Evolutionary conservation across 1,139 yeast genomes (phyloP).

Genomic region (Blastobotrys aristatus): DNA sequence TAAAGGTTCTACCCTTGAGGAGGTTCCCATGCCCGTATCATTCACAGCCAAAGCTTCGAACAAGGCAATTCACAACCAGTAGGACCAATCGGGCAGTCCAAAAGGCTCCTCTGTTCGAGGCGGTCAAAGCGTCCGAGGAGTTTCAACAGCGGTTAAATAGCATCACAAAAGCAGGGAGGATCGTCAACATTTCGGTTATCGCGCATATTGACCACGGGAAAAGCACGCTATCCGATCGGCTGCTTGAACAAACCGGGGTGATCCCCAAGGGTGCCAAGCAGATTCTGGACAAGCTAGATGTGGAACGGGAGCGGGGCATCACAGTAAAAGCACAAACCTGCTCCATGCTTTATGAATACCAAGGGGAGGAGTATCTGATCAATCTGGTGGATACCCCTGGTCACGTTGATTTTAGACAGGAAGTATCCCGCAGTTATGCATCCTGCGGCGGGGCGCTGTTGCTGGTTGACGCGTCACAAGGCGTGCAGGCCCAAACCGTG

Average conservation of each 20-base stretch:
- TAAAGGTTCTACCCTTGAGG: no score
- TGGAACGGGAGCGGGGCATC: slow-evolving; percentile 92
- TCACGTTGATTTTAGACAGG: slow-evolving; percentile 93
- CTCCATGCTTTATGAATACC: slow-evolving; percentile 77
- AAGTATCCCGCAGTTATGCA: slow-evolving; percentile 89
- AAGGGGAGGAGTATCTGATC: slow-evolving; percentile 66
- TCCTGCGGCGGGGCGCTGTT: slow-evolving; percentile 93
- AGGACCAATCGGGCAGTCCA: background rate
- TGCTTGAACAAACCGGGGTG: slow-evolving; percentile 84
- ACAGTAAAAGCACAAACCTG: slow-evolving; percentile 97
- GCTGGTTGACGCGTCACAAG: slow-evolving; percentile 91
- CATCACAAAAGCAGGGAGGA: slow-evolving; percentile 48
- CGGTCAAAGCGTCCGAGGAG: slow-evolving; percentile 16
- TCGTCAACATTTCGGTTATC: slow-evolving; percentile 87
- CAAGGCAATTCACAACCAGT: background rate
- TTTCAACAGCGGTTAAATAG: slow-evolving; percentile 51
- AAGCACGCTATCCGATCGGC: slow-evolving; percentile 82
- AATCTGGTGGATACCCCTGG: slow-evolving; percentile 98
- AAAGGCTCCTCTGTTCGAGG: no score
- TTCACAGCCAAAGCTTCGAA: no score
- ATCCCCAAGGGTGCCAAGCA: slow-evolving; percentile 70
- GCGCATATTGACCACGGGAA: slow-evolving; percentile 99
- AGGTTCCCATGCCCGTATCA: no score
- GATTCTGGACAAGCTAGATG: slow-evolving; percentile 87
- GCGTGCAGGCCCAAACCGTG: slow-evolving; percentile 96